phyloP scores from a whole-genome alignment of 768 basidiomycete species.

The Xerocomellus amylosporus region DNA sequence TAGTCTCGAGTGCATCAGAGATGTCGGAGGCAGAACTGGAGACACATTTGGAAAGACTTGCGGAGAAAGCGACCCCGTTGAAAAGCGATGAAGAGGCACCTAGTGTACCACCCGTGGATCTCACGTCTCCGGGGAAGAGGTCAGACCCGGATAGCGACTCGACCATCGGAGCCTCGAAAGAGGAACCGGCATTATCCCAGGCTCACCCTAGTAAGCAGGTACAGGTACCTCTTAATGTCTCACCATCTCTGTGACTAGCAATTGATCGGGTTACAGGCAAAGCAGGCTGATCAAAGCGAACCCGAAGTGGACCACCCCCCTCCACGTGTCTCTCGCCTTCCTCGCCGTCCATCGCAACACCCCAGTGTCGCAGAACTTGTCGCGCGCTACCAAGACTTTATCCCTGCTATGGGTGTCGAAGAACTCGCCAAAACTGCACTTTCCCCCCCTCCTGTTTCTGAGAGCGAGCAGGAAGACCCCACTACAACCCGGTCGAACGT shows the following conservation, averaged over 20 bases:
- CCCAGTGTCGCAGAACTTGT: constrained; percentile 84
- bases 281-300: constrained; percentile 25
- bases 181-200: constrained; percentile 17
- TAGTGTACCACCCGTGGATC: constrained; percentile 6
- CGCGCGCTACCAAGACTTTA: constrained; percentile 73
- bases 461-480: constrained; percentile 74
- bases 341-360: constrained; percentile 53
- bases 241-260: not conserved
- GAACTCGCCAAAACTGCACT: constrained; percentile 71
- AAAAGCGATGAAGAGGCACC: constrained; percentile 19
- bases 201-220: constrained; percentile 28
- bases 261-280: constrained; percentile 18
- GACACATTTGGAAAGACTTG: constrained; percentile 21
- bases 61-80: constrained; percentile 15
- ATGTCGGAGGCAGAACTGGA: constrained; percentile 61
- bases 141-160: constrained; percentile 80
- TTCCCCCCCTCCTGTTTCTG: constrained; percentile 60
- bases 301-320: constrained; percentile 18
- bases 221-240: constrained; percentile 26
- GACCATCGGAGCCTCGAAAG: constrained; percentile 64
- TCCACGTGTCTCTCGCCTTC: constrained; percentile 55
- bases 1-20: constrained; percentile 70
- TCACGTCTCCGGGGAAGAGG: constrained; percentile 30
- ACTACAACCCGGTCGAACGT: constrained; percentile 25
- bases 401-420: constrained; percentile 69